These are phyloP conservation scores for Aspergillus neoniger DNA, from an alignment of 2,329 filamentous ascomycete species.

Conservation along the genomic window DNA sequence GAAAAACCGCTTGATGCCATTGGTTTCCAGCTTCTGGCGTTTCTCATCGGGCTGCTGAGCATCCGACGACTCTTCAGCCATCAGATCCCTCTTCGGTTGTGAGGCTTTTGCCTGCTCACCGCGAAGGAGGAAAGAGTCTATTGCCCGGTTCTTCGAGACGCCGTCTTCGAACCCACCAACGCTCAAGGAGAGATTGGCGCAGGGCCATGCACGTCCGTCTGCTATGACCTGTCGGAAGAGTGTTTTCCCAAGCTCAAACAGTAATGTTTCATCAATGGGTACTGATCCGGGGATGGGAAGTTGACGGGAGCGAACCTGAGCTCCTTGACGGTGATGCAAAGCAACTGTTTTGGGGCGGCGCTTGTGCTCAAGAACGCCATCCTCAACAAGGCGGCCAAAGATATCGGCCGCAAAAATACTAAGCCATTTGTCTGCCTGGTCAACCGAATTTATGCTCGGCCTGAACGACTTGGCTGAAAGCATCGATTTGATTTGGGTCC, in stretches of 20 bases:
- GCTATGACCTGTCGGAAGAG: slow-evolving; percentile 75
- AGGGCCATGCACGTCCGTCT: slow-evolving; percentile 84
- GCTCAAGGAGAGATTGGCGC: slow-evolving; percentile 82
- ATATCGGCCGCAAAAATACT: slow-evolving; percentile 92
- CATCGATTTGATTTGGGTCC: slow-evolving; percentile 97
- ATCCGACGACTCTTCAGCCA: slow-evolving; percentile 14
- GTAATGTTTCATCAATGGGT: slow-evolving; percentile 67
- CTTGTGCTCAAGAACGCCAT: slow-evolving; percentile 84
- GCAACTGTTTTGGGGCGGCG: slow-evolving; percentile 83
- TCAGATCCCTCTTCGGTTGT: slow-evolving; percentile 21
- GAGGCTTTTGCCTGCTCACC: slow-evolving; percentile 59
- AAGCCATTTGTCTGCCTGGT: slow-evolving; percentile 82
- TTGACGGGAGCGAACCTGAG: slow-evolving; percentile 73
- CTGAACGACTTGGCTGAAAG: slow-evolving; percentile 93
- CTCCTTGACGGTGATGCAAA: slow-evolving; percentile 74
- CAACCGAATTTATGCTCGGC: slow-evolving; percentile 74
- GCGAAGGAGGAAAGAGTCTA: slow-evolving; percentile 79
- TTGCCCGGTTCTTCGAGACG: slow-evolving; percentile 78
- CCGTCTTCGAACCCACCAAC: slow-evolving; percentile 93
- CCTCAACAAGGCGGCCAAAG: slow-evolving; percentile 83
- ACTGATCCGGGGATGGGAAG: slow-evolving; percentile 75
- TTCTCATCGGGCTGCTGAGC: slow-evolving; percentile 37
- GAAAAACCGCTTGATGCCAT: slow-evolving; percentile 62
- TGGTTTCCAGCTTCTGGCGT: slow-evolving; percentile 51
- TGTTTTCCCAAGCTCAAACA: slow-evolving; percentile 75